Conservation (phyloP, 2,329 filamentous ascomycete genomes). For the Pseudogymnoascus pannorum region DNA sequence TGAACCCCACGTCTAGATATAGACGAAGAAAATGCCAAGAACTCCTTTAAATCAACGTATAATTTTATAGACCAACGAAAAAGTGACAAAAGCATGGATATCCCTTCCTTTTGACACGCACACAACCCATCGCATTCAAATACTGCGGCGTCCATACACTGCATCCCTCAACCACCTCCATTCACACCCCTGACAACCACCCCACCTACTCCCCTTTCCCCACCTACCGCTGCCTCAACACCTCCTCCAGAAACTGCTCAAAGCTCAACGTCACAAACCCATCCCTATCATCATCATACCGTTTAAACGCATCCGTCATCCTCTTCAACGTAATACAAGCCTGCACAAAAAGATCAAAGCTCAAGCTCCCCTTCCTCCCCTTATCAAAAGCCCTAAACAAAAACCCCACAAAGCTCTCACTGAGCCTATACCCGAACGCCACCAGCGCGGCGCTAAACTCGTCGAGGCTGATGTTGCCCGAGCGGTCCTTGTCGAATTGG, state of each 20-base stretch:
- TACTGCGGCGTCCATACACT: neutral
- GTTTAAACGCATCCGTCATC: conserved; percentile 99
- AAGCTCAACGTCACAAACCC: conserved; percentile 83
- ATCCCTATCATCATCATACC: conserved; percentile 94
- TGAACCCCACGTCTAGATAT: neutral
- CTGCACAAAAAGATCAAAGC: conserved; percentile 96
- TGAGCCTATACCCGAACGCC: conserved; percentile 88
- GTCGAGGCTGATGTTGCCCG: conserved; percentile 74
- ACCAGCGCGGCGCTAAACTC: conserved; percentile 89
- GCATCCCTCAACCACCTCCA: neutral
- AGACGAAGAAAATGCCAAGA: neutral
- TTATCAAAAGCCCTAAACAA: conserved; percentile 88
- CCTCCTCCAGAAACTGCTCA: conserved; percentile 70
- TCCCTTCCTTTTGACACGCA: neutral
- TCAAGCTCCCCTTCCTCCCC: conserved; percentile 62
- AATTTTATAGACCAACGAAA: neutral
- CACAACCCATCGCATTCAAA: neutral
- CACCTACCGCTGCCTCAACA: conserved; percentile 53
- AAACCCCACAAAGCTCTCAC: conserved; percentile 71
- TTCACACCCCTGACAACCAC: neutral
- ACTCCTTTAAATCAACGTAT: neutral
- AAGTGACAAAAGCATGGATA: conserved; percentile 1
- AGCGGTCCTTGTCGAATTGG: conserved; percentile 82
- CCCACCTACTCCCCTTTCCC: too few relatives aligned
- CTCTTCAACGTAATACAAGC: conserved; percentile 93